These are phyloP conservation scores for Paecilomyces sp. DNA, from an alignment of 2,329 filamentous ascomycete species.

Conservation along the genomic window DNA sequence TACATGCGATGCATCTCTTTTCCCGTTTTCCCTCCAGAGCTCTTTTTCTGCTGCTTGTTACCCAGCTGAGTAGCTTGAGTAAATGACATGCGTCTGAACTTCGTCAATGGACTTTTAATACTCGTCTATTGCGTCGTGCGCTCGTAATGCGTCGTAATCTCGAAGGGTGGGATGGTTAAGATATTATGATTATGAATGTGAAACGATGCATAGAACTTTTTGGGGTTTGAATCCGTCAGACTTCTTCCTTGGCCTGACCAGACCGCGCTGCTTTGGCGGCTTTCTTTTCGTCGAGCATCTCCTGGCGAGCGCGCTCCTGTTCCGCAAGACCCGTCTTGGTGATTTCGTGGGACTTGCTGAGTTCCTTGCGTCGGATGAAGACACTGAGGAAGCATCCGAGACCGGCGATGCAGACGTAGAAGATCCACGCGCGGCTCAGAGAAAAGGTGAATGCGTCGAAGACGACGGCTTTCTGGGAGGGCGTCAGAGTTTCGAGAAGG, in stretches of 20 bases:
- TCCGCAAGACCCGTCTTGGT: conserved; percentile 39
- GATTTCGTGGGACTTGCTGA: conserved; percentile 36
- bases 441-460: conserved; percentile 35
- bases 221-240: not conserved
- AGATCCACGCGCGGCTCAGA: conserved; percentile 45
- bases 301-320: conserved; percentile 36
- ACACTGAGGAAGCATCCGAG: conserved; percentile 32
- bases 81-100: not conserved
- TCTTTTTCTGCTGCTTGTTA: no score
- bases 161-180: not conserved
- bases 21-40: no score
- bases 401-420: conserved; percentile 35
- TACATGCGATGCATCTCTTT: no score
- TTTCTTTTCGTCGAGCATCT: conserved; percentile 20
- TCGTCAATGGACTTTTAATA: not conserved
- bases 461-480: conserved; percentile 29
- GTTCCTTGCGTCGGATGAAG: conserved; percentile 28
- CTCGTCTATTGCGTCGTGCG: not conserved
- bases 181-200: not conserved
- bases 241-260: not conserved
- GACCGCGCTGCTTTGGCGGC: conserved; percentile 1
- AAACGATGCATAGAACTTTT: not conserved
- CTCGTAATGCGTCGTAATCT: not conserved
- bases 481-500: conserved; percentile 25
- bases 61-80: not conserved